phyloP scores from a whole-genome alignment of 805 yeast genomes.

The Pichia exigua region DNA sequence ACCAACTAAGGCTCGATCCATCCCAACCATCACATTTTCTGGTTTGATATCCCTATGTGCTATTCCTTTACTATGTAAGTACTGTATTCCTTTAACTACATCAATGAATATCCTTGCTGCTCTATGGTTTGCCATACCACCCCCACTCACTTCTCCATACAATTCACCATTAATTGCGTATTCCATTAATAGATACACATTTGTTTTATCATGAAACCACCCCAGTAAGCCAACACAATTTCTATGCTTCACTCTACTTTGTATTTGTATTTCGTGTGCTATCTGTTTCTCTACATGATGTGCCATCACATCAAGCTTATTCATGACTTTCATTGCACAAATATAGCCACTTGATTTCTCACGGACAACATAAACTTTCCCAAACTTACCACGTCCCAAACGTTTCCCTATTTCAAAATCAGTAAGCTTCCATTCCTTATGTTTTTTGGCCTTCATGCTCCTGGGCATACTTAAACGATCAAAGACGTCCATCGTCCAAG shows the following conservation, averaged over 20 bases:
- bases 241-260: constrained; percentile 67
- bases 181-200: constrained; percentile 80
- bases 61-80: constrained; percentile 71
- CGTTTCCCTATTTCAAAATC: constrained; percentile 85
- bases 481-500: constrained; percentile 5
- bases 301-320: constrained; percentile 65
- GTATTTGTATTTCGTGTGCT: constrained; percentile 87
- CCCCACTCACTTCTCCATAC: constrained; percentile 47
- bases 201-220: constrained; percentile 70
- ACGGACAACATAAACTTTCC: constrained; percentile 82
- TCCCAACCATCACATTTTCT: constrained; percentile 76
- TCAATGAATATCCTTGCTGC: not conserved
- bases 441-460: not conserved
- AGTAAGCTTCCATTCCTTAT: constrained; percentile 19
- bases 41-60: constrained; percentile 94
- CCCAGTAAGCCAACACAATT: constrained; percentile 78
- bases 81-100: constrained; percentile 69
- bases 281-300: constrained; percentile 79
- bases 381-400: constrained; percentile 90
- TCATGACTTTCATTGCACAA: constrained; percentile 90
- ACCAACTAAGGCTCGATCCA: constrained; percentile 51
- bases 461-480: constrained; percentile 9
- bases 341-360: constrained; percentile 70
- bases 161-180: constrained; percentile 83
- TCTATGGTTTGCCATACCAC: not conserved